Conservation (phyloP, 768 basidiomycete species). For the Tricholoma hemisulphureum region DNA sequence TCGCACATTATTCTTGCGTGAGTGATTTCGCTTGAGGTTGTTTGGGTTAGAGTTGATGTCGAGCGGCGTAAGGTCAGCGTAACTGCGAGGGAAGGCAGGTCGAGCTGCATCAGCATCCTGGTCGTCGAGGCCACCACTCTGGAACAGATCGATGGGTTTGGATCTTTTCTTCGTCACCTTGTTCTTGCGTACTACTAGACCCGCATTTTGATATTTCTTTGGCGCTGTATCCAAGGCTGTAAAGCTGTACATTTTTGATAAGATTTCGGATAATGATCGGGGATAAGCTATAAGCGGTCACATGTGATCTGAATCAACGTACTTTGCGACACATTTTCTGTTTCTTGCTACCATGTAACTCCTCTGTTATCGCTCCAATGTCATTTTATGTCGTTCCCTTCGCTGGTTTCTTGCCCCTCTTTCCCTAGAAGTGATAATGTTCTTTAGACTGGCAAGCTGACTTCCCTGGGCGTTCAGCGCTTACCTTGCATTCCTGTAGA, state of each 20-base stretch:
- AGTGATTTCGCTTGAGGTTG: not conserved
- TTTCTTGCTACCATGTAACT: not conserved
- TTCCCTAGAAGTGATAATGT: not conserved
- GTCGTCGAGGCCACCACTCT: conserved; percentile 17
- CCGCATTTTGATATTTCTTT: conserved; percentile 4
- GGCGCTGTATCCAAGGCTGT: not conserved
- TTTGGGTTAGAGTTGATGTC: no score
- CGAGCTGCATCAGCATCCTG: conserved; percentile 13
- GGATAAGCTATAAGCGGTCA: not conserved
- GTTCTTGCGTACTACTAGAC: not conserved
- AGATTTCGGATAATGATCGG: not conserved
- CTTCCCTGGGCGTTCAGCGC: no score
- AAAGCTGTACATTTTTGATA: not conserved
- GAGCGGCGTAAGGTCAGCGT: no score
- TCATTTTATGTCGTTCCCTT: conserved; percentile 2
- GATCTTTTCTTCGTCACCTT: not conserved
- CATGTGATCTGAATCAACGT: not conserved
- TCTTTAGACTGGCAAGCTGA: not conserved
- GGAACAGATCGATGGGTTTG: conserved; percentile 4
- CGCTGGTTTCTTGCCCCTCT: not conserved
- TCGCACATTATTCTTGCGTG: no score
- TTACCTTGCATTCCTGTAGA: no score
- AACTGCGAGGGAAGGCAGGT: conserved; percentile 4
- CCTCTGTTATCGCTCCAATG: conserved; percentile 1
- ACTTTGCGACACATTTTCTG: not conserved